Evolutionary conservation across 441 rosid genomes (phyloP), one percentile per base, ranked within the genome.

Genomic region (Raphanus hybrid): DNA sequence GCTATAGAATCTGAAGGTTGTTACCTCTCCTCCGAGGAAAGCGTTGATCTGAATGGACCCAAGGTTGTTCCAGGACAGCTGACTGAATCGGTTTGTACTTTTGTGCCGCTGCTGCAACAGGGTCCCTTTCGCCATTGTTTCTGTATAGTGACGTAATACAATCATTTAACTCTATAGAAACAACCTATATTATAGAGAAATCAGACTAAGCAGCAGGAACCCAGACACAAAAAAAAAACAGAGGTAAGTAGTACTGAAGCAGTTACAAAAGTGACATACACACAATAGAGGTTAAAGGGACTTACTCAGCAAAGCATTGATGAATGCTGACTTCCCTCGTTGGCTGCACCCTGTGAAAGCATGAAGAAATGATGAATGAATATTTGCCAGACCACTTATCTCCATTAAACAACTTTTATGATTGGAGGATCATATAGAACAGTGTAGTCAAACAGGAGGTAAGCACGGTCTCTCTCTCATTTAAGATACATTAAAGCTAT

Each of bases 311-410:
- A 89, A 84, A 63, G 97, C 97, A 82, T 88, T 92, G 83, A 91
- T 91, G 84, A 95, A 95, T 70, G 98, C 99, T 74, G 99, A 93
- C 86, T 95, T 95, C 65, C 99, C 99, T 70, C 99, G 77, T 95
- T 95, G 62, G 98, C 99, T 63, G 99, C 86, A 54, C 99, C 99
- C 99, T 95, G 81, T 6, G 78, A 65, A 63, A 73, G 32, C 59
- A 69, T 73, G 15, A 35, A 58, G 4, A 35, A 37, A 20, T 67
- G 32, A 71, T 18, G 18, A 52, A 39, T 52, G 23, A 50, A 67
- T 71, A 67, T 67, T 60, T 71, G 10, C 41, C 5, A 55, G 34
- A 55, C 57, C n/a, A n/a, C n/a, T n/a, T n/a, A n/a, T n/a, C n/a
- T n/a, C n/a, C n/a, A n/a, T n/a, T n/a, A n/a, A n/a, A n/a, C n/a